Percentiles rank a stretch among this genome's conserved stretches.
These are phyloP conservation scores for Dactylis glomerata DNA, from an alignment of 176 grass and related monocot genomes.

Conservation along the genomic window DNA sequence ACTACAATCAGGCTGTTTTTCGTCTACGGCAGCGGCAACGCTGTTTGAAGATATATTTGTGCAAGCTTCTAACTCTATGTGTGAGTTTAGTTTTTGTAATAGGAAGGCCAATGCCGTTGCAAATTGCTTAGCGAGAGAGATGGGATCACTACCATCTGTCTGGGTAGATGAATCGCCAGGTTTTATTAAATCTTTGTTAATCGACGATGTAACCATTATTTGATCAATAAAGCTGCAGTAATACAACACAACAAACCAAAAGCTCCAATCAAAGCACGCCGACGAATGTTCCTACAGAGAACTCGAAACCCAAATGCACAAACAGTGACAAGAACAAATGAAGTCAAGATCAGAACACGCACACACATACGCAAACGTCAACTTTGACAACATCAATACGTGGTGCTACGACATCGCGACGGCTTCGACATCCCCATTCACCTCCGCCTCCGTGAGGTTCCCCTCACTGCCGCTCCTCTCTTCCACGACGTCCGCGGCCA, in stretches of 20 bases:
- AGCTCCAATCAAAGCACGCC: background rate
- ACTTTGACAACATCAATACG: background rate
- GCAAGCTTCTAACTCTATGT: too few species aligned
- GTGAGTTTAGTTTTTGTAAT: too few species aligned
- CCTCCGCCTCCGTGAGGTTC: background rate
- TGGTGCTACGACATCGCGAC: slow-evolving; percentile 1
- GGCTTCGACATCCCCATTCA: background rate
- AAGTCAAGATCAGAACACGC: background rate
- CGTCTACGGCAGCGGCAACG: too few species aligned
- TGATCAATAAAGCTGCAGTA: too few species aligned
- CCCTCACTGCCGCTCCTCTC: background rate
- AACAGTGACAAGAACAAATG: background rate
- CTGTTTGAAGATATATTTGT: too few species aligned
- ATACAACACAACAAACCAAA: background rate
- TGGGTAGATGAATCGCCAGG: too few species aligned
- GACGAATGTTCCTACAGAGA: background rate
- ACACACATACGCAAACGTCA: background rate
- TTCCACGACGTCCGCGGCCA: background rate
- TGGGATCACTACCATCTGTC: too few species aligned
- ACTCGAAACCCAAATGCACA: background rate
- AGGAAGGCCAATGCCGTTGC: too few species aligned
- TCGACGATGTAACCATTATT: too few species aligned
- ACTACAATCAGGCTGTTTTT: too few species aligned
- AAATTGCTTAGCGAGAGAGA: too few species aligned
- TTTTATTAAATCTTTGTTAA: too few species aligned